Evolutionary conservation across 1,284 basidiomycete genomes (phyloP).

Genomic region (Cryptococcus sp.): DNA sequence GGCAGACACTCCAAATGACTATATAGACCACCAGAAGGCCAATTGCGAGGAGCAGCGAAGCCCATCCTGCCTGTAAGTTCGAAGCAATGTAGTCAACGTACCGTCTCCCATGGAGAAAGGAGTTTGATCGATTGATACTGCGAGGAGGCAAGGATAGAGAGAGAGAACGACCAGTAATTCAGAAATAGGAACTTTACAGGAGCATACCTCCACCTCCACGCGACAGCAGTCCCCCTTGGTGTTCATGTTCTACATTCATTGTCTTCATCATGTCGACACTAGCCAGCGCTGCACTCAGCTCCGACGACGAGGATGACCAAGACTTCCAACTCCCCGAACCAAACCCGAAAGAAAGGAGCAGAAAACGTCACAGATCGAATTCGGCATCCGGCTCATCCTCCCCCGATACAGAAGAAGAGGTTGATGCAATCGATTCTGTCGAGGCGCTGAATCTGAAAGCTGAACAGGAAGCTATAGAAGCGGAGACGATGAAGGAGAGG

Average conservation of each 20-base stretch:
- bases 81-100: not conserved
- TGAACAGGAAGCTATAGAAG: constrained; percentile 14
- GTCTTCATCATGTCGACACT: constrained; percentile 38
- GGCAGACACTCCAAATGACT: constrained; percentile 65
- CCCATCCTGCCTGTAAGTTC: not conserved
- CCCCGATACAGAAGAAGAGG: constrained; percentile 7
- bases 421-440: constrained; percentile 8
- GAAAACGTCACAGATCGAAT: constrained; percentile 9
- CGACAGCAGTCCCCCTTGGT: too few relatives aligned
- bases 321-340: constrained; percentile 31
- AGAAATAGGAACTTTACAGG: too few relatives aligned
- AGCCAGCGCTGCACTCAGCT: constrained; percentile 32
- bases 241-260: too few relatives aligned
- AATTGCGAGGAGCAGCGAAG: constrained; percentile 46
- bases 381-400: constrained; percentile 13
- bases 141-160: too few relatives aligned
- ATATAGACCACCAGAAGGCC: constrained; percentile 66
- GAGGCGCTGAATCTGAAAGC: constrained; percentile 8
- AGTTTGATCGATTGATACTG: too few relatives aligned
- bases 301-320: constrained; percentile 28
- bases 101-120: too few relatives aligned
- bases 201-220: too few relatives aligned
- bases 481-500: constrained; percentile 17
- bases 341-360: constrained; percentile 11
- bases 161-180: too few relatives aligned